Evolutionary conservation across 352 stramenopile species (phyloP).

Genomic region (Phytopythium oedochilum): DNA sequence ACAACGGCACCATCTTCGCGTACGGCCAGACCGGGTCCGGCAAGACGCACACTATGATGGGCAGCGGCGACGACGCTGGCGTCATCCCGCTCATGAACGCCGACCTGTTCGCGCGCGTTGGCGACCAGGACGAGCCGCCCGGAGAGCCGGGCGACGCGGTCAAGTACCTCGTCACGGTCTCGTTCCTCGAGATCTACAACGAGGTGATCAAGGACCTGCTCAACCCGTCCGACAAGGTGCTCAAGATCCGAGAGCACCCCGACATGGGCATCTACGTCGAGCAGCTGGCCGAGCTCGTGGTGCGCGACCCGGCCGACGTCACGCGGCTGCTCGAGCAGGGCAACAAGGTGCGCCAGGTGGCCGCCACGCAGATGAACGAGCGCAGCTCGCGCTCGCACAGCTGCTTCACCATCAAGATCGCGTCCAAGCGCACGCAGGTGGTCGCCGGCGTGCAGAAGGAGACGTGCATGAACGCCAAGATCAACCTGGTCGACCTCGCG

Average conservation of each 20-base stretch:
- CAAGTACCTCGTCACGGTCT: constrained; percentile 88
- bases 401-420: constrained; percentile 90
- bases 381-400: constrained; percentile 85
- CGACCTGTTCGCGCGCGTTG: constrained; percentile 74
- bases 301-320: constrained; percentile 75
- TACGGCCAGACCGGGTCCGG: constrained; percentile 75
- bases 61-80: constrained; percentile 55
- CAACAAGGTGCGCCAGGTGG: constrained; percentile 85
- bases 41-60: constrained; percentile 90
- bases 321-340: constrained; percentile 84
- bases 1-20: constrained; percentile 80
- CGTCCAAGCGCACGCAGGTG: constrained; percentile 73
- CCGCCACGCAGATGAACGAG: constrained; percentile 92
- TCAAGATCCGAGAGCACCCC: constrained; percentile 91
- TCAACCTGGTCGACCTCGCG: constrained; percentile 92
- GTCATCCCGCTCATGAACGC: constrained; percentile 90
- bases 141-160: constrained; percentile 1
- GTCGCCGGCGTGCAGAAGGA: constrained; percentile 52
- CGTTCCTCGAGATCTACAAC: constrained; percentile 96
- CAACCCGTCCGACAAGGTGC: constrained; percentile 87
- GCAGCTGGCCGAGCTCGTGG: constrained; percentile 83
- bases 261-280: constrained; percentile 94
- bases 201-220: constrained; percentile 93
- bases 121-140: constrained; percentile 9
- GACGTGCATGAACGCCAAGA: constrained; percentile 83